Conservation (phyloP, 495 filamentous ascomycete genomes). For the Daldinia loculata region DNA sequence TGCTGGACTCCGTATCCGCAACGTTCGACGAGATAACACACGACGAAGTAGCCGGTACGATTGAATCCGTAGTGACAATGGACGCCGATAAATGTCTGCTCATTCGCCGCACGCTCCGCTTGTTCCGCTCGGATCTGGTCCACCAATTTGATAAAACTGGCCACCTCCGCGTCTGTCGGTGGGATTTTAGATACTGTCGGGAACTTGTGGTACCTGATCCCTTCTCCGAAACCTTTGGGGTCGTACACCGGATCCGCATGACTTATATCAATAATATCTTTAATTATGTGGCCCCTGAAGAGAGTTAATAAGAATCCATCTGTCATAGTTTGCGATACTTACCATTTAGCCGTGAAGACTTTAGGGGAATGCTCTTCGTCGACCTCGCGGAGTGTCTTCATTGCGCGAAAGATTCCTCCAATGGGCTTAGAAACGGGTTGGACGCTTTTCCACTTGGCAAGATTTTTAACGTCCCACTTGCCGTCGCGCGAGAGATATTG, state of each 20-base stretch:
- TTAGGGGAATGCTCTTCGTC: slow-evolving; percentile 84
- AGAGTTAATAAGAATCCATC: slow-evolving; percentile 10
- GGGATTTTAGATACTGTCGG: slow-evolving; percentile 93
- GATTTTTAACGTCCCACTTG: slow-evolving; percentile 98
- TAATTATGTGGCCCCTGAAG: slow-evolving; percentile 61
- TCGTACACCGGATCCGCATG: slow-evolving; percentile 88
- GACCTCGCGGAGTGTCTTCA: slow-evolving; percentile 88
- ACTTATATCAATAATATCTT: slow-evolving; percentile 86
- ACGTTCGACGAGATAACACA: slow-evolving; percentile 89
- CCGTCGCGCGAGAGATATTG: slow-evolving; percentile 84
- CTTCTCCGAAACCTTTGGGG: slow-evolving; percentile 76
- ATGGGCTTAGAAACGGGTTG: slow-evolving; percentile 80
- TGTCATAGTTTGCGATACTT: background rate
- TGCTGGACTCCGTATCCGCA: slow-evolving; percentile 74
- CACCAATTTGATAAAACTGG: slow-evolving; percentile 78
- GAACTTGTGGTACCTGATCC: slow-evolving; percentile 85
- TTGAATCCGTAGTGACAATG: slow-evolving; percentile 98
- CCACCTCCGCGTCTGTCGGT: slow-evolving; percentile 77
- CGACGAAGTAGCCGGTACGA: slow-evolving; percentile 88
- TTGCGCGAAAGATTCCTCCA: slow-evolving; percentile 76
- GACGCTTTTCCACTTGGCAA: slow-evolving; percentile 87
- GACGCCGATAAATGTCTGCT: slow-evolving; percentile 71
- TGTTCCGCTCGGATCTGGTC: slow-evolving; percentile 70
- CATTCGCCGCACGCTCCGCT: slow-evolving; percentile 50
- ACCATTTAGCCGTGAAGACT: slow-evolving; percentile 74